phyloP scores from a whole-genome alignment of 1,139 yeast species.

The Arxiozyma telluris region DNA sequence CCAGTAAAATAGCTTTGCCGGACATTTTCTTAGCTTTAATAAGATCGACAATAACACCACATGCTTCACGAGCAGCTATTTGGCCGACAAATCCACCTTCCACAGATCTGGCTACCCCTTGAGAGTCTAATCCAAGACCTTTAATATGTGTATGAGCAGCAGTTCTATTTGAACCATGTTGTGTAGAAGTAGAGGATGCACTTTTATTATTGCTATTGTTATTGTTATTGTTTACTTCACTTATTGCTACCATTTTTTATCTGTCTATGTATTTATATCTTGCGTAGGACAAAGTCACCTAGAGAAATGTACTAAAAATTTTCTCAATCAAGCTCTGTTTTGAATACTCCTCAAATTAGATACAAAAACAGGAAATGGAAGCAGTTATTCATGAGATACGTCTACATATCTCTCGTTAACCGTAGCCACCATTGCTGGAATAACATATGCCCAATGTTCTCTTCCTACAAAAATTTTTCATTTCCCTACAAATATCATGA shows the following conservation, averaged over 20 bases:
- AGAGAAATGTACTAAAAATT: too few species aligned
- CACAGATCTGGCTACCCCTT: conserved; percentile 71
- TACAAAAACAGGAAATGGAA: too few species aligned
- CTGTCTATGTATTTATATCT: not conserved
- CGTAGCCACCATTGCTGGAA: too few species aligned
- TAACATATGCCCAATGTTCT: too few species aligned
- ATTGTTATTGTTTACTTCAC: conserved; percentile 57
- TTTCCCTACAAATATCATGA: too few species aligned
- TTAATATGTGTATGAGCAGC: conserved; percentile 97
- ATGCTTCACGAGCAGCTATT: conserved; percentile 89
- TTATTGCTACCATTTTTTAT: conserved; percentile 63
- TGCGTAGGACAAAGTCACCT: not conserved
- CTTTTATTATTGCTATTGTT: conserved; percentile 27
- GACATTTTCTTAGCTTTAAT: conserved; percentile 90
- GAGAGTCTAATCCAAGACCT: conserved; percentile 89
- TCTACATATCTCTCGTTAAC: too few species aligned
- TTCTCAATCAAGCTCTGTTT: too few species aligned
- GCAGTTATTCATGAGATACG: too few species aligned
- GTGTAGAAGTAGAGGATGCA: conserved; percentile 11
- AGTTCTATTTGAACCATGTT: conserved; percentile 52
- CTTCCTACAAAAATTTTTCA: too few species aligned
- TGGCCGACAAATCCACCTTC: conserved; percentile 98
- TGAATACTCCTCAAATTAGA: too few species aligned
- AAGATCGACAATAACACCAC: conserved; percentile 90
- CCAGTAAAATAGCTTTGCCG: conserved; percentile 89